phyloP scores from a whole-genome alignment of 2,329 filamentous ascomycete genomes.

The Aphanocladium album region DNA sequence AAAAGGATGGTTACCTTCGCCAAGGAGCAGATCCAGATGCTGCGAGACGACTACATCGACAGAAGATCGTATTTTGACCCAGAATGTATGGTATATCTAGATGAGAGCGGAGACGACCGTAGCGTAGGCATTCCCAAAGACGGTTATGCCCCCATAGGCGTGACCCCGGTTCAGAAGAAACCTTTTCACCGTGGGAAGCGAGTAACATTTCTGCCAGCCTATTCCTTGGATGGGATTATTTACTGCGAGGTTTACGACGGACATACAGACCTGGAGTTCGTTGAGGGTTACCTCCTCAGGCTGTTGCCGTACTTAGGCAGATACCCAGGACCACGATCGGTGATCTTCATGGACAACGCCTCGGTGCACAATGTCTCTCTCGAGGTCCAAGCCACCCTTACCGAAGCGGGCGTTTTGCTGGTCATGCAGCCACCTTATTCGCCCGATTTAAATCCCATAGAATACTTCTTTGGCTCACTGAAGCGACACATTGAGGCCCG shows the following conservation, averaged over 20 bases:
- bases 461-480: constrained; percentile 17
- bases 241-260: constrained; percentile 1
- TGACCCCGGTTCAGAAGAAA: constrained; percentile 11
- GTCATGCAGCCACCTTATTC: constrained; percentile 15
- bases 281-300: constrained; percentile 5
- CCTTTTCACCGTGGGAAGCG: constrained; percentile 12
- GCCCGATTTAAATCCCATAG: constrained; percentile 15
- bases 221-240: constrained; percentile 6
- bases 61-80: constrained; percentile 3
- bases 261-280: background rate
- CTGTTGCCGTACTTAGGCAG: constrained; percentile 17
- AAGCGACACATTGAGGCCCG: constrained; percentile 17
- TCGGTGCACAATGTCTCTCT: constrained; percentile 17
- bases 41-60: constrained; percentile 8
- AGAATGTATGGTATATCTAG: constrained; percentile 13
- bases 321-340: constrained; percentile 16
- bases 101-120: constrained; percentile 14
- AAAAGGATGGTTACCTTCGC: constrained; percentile 7
- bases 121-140: constrained; percentile 4
- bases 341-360: constrained; percentile 19
- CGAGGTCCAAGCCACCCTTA: constrained; percentile 11
- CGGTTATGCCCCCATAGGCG: constrained; percentile 12
- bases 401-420: constrained; percentile 15
- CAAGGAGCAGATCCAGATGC: constrained; percentile 12
- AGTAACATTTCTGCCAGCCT: constrained; percentile 11